These are phyloP conservation scores for Capsella bursapastoris DNA, from an alignment of 345 rosid species.

Conservation along the genomic window DNA sequence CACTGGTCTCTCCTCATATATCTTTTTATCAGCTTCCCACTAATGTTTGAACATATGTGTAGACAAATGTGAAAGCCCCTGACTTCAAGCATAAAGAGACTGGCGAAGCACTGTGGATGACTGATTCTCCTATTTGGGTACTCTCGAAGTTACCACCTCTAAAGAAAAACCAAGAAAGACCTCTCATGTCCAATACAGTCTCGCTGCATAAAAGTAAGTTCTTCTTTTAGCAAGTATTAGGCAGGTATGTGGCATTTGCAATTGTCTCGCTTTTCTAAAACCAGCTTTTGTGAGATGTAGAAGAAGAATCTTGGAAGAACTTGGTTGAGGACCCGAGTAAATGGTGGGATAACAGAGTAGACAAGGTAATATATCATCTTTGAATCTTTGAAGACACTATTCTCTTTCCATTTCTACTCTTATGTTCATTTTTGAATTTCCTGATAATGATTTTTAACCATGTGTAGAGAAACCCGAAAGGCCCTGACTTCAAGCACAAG, in stretches of 20 bases:
- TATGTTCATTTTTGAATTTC: constrained; percentile 8
- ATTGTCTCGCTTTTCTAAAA: background rate
- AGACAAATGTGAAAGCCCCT: constrained; percentile 55
- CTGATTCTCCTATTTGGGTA: constrained; percentile 63
- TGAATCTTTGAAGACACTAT: constrained; percentile 15
- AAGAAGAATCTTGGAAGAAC: constrained; percentile 69
- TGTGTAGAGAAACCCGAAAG: constrained; percentile 43
- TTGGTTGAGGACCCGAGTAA: constrained; percentile 65
- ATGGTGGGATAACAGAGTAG: constrained; percentile 84
- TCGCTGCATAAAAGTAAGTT: constrained; percentile 21
- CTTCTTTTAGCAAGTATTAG: constrained; percentile 1
- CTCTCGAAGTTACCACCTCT: constrained; percentile 57
- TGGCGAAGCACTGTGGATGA: constrained; percentile 65
- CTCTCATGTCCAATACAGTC: constrained; percentile 13
- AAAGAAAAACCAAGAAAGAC: constrained; percentile 41
- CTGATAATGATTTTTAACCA: background rate
- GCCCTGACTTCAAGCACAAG: constrained; percentile 76
- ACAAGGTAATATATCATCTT: constrained; percentile 54
- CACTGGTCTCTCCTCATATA: constrained; percentile 4
- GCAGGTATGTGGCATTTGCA: background rate
- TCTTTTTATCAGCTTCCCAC: constrained; percentile 16
- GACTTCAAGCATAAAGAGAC: constrained; percentile 81
- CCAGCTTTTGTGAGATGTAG: constrained; percentile 43
- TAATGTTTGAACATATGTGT: background rate
- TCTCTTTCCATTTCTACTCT: background rate